These are phyloP conservation scores for Hibiscus trionum DNA, from an alignment of 345 rosid genomes.

Conservation along the genomic window DNA sequence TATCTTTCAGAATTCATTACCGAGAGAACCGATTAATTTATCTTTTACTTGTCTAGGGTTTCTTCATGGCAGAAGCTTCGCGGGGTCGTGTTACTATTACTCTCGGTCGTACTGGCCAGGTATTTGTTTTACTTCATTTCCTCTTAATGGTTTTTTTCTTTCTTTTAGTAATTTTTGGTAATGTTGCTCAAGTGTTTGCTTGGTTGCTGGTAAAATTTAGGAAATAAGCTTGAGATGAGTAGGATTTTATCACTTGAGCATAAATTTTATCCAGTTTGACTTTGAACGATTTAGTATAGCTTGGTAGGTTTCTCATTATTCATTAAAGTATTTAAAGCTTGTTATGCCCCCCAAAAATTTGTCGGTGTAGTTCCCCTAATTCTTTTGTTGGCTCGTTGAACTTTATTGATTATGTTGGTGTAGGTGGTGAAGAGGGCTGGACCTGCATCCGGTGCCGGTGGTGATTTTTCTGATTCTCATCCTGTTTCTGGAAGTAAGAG, in stretches of 20 bases:
- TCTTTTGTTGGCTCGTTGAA: not conserved
- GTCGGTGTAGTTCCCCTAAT: not conserved
- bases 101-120: constrained; percentile 86
- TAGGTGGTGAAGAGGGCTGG: constrained; percentile 83
- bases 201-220: constrained; percentile 9
- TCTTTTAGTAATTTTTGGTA: not conserved
- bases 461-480: constrained; percentile 24
- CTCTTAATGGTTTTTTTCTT: not conserved
- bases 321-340: not conserved
- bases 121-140: constrained; percentile 13
- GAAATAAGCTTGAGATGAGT: not conserved
- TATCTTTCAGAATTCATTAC: not conserved
- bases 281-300: not conserved
- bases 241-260: no score
- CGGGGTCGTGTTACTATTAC: constrained; percentile 71
- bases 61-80: constrained; percentile 62
- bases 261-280: not conserved
- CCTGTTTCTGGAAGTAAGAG: constrained; percentile 60
- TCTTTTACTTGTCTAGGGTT: constrained; percentile 30
- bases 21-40: constrained; percentile 7
- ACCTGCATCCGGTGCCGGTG: constrained; percentile 32
- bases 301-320: not conserved
- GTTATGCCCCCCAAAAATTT: not conserved
- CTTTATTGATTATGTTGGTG: constrained; percentile 4
- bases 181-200: not conserved